Base-by-base conservation (phyloP, 257 asterid genomes). In the Paulownia fortunei region DNA sequence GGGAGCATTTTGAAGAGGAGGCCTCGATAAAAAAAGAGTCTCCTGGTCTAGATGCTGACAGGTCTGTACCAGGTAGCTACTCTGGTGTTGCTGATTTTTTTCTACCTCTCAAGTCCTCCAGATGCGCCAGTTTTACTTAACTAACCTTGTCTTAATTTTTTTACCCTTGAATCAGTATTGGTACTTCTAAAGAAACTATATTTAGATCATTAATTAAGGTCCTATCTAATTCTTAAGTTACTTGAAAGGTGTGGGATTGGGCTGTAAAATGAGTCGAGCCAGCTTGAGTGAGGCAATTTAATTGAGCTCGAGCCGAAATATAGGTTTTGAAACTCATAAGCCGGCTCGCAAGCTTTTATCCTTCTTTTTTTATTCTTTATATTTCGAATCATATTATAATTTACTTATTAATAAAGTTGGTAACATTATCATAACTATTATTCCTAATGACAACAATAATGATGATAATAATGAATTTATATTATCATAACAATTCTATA, bases 1-100 rank as follows among this genome's bases (percentile, higher is more conserved):
- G 88, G 54, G 91, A 88, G 79, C 87, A 74, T 77, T 87, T 88
- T 75, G 96, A 92, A 84, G 92, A 88, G 51, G 92, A 87, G 80
- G 79, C 78, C 67, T 32, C 78, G 64, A 26, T 44, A 62, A 74
- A 79, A 39, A 74, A 60, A 41, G 71, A 49, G 34, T 54, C 78
- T 44, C 46, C 66, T 47, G 76, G 79, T 62, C 64, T 54, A 75
- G 66, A 78, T 67, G 80, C 66, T 41, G 83, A 72, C 79, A 79
- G 79, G 71, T 76, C 80, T 52, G 69, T 72, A 62, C 84, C 83
- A 82, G 89, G 91, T 89, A 68, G 78, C 59, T 56, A 51, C 52
- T 77, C 47, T 46, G 58, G 12, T 54, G 3, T 49, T 65, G 42
- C 73, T 73, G n/a, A 34, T 70, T 24, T 34, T 58, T 64, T 34